Conservation (phyloP, 2,329 filamentous ascomycete species). For the Thelonectria olida region DNA sequence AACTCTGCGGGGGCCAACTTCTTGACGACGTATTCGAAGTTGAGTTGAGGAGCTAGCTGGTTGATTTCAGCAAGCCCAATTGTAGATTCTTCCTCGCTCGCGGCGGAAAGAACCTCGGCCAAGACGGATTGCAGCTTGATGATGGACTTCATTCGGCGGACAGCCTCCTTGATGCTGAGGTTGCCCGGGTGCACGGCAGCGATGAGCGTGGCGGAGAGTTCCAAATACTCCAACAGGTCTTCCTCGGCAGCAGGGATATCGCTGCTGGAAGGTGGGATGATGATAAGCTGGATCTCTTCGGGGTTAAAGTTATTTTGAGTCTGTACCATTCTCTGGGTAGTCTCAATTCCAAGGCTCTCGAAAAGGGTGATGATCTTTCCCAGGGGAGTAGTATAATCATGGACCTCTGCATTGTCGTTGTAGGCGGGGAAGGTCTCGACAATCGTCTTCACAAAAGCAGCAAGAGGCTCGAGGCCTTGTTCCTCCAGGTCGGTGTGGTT, state of each 20-base stretch:
- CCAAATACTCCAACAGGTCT: background rate
- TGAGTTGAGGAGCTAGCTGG: slow-evolving; percentile 3
- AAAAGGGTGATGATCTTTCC: slow-evolving; percentile 18
- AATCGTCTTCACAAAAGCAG: slow-evolving; percentile 58
- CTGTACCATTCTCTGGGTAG: slow-evolving; percentile 10
- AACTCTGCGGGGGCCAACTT: slow-evolving; percentile 22
- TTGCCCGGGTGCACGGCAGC: slow-evolving; percentile 9
- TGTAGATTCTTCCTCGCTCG: background rate
- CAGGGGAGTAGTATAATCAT: slow-evolving; percentile 5
- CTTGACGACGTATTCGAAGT: slow-evolving; percentile 19
- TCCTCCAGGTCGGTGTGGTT: slow-evolving; percentile 66
- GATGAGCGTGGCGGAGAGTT: slow-evolving; percentile 12
- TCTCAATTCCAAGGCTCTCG: slow-evolving; percentile 24
- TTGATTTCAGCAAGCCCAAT: slow-evolving; percentile 2
- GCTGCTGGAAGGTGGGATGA: background rate
- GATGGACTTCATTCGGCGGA: background rate
- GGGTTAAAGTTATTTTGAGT: slow-evolving; percentile 2
- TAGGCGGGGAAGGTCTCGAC: slow-evolving; percentile 18
- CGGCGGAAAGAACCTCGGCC: background rate
- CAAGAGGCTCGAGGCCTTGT: slow-evolving; percentile 64
- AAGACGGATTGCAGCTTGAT: background rate
- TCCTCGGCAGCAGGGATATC: background rate
- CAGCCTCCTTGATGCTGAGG: background rate
- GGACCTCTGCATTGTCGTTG: background rate
- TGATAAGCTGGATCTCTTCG: background rate